Evolutionary conservation across 2,329 filamentous ascomycete genomes (phyloP), one percentile per base, ranked within the genome.

Genomic region (Emydomyces testavorans): DNA sequence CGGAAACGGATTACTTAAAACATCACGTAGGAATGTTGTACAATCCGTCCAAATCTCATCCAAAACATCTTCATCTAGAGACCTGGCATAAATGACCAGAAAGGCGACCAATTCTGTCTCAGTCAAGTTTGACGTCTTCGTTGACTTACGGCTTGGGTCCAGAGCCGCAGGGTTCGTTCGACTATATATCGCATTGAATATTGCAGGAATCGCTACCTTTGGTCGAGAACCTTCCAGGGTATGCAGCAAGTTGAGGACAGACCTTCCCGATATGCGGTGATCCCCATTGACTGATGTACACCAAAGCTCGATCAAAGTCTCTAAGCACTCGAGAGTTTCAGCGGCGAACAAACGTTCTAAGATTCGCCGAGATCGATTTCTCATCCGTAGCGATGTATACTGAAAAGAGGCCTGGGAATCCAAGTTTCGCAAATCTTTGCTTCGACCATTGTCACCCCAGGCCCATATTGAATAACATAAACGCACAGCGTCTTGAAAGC

Each of bases 11-110:
- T 98, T 98, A 20, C 83, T 80, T 23, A 98, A 73, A 23, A 98
- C 77, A 61, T 98, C 93, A 53, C 81, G 83, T 51, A 96, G 66
- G 64, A 98, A 98, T 0, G 83, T 78, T 58, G 89, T 87, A 63
- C 90, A 98, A 62, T 98, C 90, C 34, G 81, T 76, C 92, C 92
- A 98, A 41, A 98, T 94, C 65, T 98, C 92, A 58, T 98, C 92
- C 76, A 95, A 90, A 13, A 92, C 85, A 69, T 98, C 92, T 58
- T 98, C 92, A 60, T 98, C 92, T 10, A 96, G 73, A 0, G 89
- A 92, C 24, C 78, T 78, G 0, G 88, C 83, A 64, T 98, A 98
- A 53, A 92, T 85, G 6, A 94, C 85, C 37, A 96, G 67, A 63
- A 98, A 98, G 6, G 83, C 78, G 6, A 90, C 85, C 8, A 98